A percentile compares a stretch with the other conserved stretches of the same genome.
Conservation (phyloP, 768 basidiomycete species). For the Tubosaeta brunneosetosa region DNA sequence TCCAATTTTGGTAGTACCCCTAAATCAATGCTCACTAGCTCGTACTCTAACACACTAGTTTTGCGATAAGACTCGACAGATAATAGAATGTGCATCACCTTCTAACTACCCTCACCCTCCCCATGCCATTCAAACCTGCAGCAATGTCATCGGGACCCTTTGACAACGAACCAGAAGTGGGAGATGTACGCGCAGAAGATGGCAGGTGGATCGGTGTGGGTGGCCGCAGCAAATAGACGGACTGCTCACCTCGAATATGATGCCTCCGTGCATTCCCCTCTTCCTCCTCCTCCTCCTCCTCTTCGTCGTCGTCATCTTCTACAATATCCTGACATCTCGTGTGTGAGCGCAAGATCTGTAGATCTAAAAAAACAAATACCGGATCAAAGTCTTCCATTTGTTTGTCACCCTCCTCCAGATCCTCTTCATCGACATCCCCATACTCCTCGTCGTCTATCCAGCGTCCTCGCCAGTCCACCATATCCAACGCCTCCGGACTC, state of each 20-base stretch:
- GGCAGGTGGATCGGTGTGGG: conserved; percentile 40
- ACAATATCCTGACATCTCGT: conserved; percentile 40
- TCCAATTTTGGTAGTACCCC: conserved; percentile 16
- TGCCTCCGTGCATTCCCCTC: conserved; percentile 25
- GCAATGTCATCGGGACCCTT: conserved; percentile 38
- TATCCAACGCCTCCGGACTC: conserved; percentile 71
- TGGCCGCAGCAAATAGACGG: conserved; percentile 33
- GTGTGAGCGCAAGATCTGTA: conserved; percentile 7
- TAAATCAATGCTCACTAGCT: neutral
- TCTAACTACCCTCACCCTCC: conserved; percentile 50
- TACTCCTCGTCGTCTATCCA: conserved; percentile 81
- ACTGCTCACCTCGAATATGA: conserved; percentile 34
- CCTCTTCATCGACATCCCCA: conserved; percentile 56
- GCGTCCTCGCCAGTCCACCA: conserved; percentile 85
- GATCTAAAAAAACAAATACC: conserved; percentile 32
- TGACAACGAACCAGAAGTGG: conserved; percentile 45
- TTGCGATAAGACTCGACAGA: conserved; percentile 5
- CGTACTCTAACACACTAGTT: conserved; percentile 6
- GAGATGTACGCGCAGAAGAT: conserved; percentile 47
- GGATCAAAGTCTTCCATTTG: conserved; percentile 87
- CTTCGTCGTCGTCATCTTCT: conserved; percentile 58
- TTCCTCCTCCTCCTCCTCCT: conserved; percentile 39
- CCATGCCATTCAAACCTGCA: conserved; percentile 24
- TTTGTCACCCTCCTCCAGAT: conserved; percentile 50
- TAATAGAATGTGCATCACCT: conserved; percentile 33